Conservation (phyloP, 2,329 filamentous ascomycete species). For the Xylariaceae sp. region DNA sequence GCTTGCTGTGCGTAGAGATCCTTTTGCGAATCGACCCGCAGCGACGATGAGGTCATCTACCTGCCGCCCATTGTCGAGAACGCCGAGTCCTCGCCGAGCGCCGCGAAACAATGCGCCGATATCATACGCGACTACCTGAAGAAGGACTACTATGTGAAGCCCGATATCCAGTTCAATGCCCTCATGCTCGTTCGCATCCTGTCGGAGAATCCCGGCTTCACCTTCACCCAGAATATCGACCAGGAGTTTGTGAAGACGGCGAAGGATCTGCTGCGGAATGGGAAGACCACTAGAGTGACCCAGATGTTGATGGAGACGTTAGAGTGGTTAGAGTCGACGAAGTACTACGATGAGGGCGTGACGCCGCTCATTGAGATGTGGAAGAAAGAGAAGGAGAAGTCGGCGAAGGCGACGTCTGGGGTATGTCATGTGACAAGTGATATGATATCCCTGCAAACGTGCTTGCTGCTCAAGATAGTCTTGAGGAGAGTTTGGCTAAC, state of each 20-base stretch:
- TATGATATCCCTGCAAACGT: not conserved
- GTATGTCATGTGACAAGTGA: conserved; percentile 32
- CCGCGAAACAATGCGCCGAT: conserved; percentile 74
- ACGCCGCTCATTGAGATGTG: conserved; percentile 74
- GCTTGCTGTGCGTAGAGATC: conserved; percentile 50
- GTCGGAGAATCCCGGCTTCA: conserved; percentile 81
- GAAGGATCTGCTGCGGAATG: conserved; percentile 67
- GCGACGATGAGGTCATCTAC: conserved; percentile 84
- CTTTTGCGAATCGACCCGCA: conserved; percentile 71
- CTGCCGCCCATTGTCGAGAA: conserved; percentile 91
- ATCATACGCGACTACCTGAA: conserved; percentile 78
- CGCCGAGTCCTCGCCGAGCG: conserved; percentile 84
- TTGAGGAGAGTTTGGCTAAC: conserved; percentile 14
- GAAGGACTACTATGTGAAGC: conserved; percentile 59
- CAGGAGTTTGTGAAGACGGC: conserved; percentile 72
- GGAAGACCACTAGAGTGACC: conserved; percentile 69
- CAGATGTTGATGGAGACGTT: conserved; percentile 86
- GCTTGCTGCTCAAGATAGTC: conserved; percentile 11
- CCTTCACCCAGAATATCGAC: conserved; percentile 88
- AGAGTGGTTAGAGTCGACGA: conserved; percentile 68
- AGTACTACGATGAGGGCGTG: conserved; percentile 69
- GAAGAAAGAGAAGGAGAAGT: conserved; percentile 75
- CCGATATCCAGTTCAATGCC: conserved; percentile 86
- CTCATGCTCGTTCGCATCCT: conserved; percentile 94
- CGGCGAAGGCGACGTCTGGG: conserved; percentile 43